phyloP scores from a whole-genome alignment of 2,329 filamentous ascomycete species.

The Trichoderma gracile region DNA sequence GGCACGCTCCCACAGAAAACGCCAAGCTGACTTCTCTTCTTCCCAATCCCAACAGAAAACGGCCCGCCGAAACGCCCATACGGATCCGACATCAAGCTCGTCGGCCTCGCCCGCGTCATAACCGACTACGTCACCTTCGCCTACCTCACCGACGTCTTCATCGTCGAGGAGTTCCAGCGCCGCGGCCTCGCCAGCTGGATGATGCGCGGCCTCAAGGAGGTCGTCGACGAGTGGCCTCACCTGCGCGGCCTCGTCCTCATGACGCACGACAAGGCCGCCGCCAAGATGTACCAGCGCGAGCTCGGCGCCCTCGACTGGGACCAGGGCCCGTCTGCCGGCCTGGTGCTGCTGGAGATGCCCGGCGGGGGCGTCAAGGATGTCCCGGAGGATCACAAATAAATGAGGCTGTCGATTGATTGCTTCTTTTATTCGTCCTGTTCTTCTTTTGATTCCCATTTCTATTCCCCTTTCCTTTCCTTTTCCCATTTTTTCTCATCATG shows the following conservation, averaged over 20 bases:
- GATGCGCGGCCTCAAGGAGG: constrained; percentile 60
- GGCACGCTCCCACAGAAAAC: neutral
- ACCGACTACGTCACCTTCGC: constrained; percentile 70
- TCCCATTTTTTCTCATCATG: no score
- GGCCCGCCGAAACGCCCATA: constrained; percentile 36
- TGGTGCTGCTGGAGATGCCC: constrained; percentile 46
- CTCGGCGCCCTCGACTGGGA: constrained; percentile 49
- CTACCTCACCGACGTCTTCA: constrained; percentile 68
- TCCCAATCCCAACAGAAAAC: constrained; percentile 33
- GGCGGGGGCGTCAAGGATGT: constrained; percentile 41
- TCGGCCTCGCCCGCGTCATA: constrained; percentile 55
- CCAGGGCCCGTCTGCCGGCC: constrained; percentile 43
- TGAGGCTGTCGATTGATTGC: constrained; percentile 7
- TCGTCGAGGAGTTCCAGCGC: constrained; percentile 60
- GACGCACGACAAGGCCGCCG: constrained; percentile 44
- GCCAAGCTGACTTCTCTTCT: neutral
- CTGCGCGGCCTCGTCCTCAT: constrained; percentile 62
- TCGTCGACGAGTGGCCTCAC: constrained; percentile 56
- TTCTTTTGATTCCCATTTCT: neutral
- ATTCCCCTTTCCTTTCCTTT: neutral
- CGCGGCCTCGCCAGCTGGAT: constrained; percentile 66
- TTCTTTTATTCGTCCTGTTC: constrained; percentile 2
- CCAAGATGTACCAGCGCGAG: constrained; percentile 50
- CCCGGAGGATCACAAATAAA: constrained; percentile 34
- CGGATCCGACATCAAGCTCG: constrained; percentile 40